Conservation (phyloP, 495 filamentous ascomycete genomes). For the Penicillium crystallinum region DNA sequence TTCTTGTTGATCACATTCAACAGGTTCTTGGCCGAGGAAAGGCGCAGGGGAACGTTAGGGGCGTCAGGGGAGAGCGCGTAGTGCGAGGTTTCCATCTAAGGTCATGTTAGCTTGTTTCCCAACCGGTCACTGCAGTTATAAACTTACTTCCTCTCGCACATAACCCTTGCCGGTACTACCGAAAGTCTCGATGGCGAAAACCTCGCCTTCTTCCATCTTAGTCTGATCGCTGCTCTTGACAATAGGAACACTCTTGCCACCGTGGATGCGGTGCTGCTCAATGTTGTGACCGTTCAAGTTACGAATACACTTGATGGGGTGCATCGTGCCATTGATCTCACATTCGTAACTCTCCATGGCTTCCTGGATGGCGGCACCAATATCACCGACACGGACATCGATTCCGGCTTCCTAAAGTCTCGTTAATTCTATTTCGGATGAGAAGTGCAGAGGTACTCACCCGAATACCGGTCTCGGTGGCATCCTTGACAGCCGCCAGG, state of each 20-base stretch:
- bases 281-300: conserved; percentile 91
- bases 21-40: conserved; percentile 74
- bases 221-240: conserved; percentile 75
- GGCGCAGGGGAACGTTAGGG: conserved; percentile 59
- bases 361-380: conserved; percentile 60
- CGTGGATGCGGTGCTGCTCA: conserved; percentile 80
- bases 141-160: conserved; percentile 68
- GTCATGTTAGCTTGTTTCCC: conserved; percentile 8
- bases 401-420: conserved; percentile 50
- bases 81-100: conserved; percentile 64
- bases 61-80: conserved; percentile 65
- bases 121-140: neutral
- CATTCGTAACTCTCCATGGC: conserved; percentile 65
- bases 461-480: conserved; percentile 80
- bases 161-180: conserved; percentile 87
- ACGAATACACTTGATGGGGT: conserved; percentile 79
- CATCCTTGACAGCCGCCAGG: conserved; percentile 74
- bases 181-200: conserved; percentile 92
- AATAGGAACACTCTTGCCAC: conserved; percentile 83
- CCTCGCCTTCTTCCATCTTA: conserved; percentile 93
- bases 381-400: conserved; percentile 57
- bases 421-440: conserved; percentile 17
- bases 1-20: conserved; percentile 87
- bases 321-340: conserved; percentile 62
- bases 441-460: conserved; percentile 18